Conservation (phyloP, 2,329 filamentous ascomycete species). For the Alternaria brassicae region DNA sequence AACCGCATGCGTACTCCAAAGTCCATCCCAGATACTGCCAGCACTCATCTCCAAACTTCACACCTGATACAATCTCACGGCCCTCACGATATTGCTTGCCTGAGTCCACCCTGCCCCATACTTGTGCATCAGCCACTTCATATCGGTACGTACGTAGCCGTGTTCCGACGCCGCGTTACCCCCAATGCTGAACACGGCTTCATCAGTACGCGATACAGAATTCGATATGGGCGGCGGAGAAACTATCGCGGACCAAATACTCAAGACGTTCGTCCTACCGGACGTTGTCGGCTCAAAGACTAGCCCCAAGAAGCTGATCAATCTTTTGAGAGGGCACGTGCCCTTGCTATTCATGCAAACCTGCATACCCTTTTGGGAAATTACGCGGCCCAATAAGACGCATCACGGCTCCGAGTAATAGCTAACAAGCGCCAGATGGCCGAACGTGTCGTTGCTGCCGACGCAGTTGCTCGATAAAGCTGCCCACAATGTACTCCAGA, state of each 20-base stretch:
- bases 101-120: constrained; percentile 1
- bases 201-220: constrained; percentile 25
- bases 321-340: constrained; percentile 47
- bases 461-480: constrained; percentile 67
- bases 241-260: constrained; percentile 17
- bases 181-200: constrained; percentile 16
- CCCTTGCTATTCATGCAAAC: constrained; percentile 11
- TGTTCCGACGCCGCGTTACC: constrained; percentile 11
- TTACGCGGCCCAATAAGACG: constrained; percentile 24
- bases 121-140: constrained; percentile 19
- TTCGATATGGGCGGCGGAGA: constrained; percentile 19
- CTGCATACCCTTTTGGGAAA: constrained; percentile 16
- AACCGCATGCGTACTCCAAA: background rate
- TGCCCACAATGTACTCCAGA: constrained; percentile 66
- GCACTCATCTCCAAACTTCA: background rate
- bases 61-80: constrained; percentile 22
- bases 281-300: constrained; percentile 39
- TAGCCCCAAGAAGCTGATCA: constrained; percentile 45
- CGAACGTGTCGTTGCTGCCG: constrained; percentile 70
- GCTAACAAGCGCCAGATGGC: constrained; percentile 64
- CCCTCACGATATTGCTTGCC: constrained; percentile 1
- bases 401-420: constrained; percentile 5
- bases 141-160: constrained; percentile 8
- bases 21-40: background rate
- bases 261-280: constrained; percentile 33